Percentiles rank a stretch among this genome's conserved stretches.
Conservation (phyloP, 1,284 basidiomycete genomes). For the Ceratobasidium sp. region DNA sequence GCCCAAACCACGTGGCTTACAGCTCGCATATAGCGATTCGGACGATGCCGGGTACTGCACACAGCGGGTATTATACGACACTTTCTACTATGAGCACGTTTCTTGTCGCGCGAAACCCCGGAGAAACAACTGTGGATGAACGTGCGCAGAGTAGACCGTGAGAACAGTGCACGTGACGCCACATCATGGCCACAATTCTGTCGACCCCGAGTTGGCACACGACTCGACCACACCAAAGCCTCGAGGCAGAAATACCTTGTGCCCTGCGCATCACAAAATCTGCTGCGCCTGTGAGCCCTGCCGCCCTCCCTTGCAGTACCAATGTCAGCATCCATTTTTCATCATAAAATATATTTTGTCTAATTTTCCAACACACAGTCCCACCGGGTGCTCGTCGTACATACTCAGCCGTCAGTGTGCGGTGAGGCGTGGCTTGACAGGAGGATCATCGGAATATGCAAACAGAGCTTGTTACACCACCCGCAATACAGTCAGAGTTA, state of each 20-base stretch:
- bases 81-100: too few relatives aligned
- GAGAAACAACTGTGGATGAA: background rate
- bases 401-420: constrained; percentile 4
- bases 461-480: constrained; percentile 10
- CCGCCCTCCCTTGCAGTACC: background rate
- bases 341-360: background rate
- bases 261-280: constrained; percentile 11
- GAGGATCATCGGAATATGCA: constrained; percentile 25
- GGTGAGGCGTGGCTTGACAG: constrained; percentile 1
- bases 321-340: constrained; percentile 10
- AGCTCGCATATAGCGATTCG: background rate
- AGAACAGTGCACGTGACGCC: background rate
- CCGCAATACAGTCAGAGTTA: constrained; percentile 20
- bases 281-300: background rate
- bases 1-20: background rate
- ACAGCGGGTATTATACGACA: too few relatives aligned
- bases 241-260: constrained; percentile 19
- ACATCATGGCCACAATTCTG: background rate
- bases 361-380: constrained; percentile 8
- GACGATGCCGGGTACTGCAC: constrained; percentile 9
- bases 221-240: constrained; percentile 10
- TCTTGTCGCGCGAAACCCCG: too few relatives aligned
- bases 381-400: background rate
- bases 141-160: background rate
- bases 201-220: background rate